Percentiles rank a stretch among this genome's conserved stretches.
Evolutionary conservation across 495 filamentous ascomycete species (phyloP).

Genomic region (Bathelium albidoporum): DNA sequence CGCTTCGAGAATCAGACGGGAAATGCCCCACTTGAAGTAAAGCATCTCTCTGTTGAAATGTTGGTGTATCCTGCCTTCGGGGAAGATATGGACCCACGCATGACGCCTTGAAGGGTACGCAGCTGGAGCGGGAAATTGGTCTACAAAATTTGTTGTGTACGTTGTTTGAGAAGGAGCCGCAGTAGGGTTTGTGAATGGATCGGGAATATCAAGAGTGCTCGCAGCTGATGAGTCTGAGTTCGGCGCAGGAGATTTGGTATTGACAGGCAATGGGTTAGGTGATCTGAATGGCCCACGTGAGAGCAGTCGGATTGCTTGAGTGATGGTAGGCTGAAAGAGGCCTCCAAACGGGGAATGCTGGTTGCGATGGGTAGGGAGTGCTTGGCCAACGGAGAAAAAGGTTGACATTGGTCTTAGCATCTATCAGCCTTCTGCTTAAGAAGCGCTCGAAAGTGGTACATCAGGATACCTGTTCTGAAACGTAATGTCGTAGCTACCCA

Average conservation of each 20-base stretch:
- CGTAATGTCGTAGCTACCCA: slow-evolving; percentile 90
- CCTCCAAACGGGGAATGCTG: slow-evolving; percentile 65
- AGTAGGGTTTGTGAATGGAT: slow-evolving; percentile 40
- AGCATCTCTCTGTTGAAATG: slow-evolving; percentile 67
- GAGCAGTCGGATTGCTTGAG: slow-evolving; percentile 72
- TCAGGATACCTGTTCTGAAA: slow-evolving; percentile 54
- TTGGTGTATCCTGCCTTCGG: slow-evolving; percentile 89
- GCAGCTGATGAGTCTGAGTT: slow-evolving; percentile 9
- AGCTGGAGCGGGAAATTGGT: slow-evolving; percentile 49
- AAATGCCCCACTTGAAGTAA: slow-evolving; percentile 96
- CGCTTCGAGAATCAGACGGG: slow-evolving; percentile 77
- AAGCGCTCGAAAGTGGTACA: neutral
- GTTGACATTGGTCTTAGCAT: slow-evolving; percentile 39
- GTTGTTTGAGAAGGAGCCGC: slow-evolving; percentile 50
- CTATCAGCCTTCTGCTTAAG: neutral
- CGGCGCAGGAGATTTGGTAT: slow-evolving; percentile 9
- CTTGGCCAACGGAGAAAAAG: slow-evolving; percentile 83
- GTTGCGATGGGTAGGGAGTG: slow-evolving; percentile 74
- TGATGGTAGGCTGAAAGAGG: slow-evolving; percentile 81
- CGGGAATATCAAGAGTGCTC: slow-evolving; percentile 17
- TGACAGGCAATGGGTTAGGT: slow-evolving; percentile 7
- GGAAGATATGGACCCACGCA: slow-evolving; percentile 90
- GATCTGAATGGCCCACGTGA: slow-evolving; percentile 47
- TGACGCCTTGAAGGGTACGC: slow-evolving; percentile 43
- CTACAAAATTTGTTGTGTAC: slow-evolving; percentile 52